Conservation (phyloP, 305 asterid species). For the Withania somnifera region DNA sequence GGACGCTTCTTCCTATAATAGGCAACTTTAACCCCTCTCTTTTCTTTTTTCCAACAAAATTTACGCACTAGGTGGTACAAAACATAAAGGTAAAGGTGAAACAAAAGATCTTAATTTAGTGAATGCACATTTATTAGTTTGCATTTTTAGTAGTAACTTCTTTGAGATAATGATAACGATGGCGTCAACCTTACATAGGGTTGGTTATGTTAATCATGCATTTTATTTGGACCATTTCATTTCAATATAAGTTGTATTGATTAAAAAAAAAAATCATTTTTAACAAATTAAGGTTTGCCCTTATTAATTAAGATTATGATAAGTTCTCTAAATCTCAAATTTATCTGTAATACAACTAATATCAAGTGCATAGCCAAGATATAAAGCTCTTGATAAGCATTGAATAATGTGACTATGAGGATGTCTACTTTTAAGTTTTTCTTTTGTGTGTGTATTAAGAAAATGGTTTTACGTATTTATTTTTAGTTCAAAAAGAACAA, state of each 20-base stretch:
- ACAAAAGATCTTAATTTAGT: neutral
- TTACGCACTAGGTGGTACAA: neutral
- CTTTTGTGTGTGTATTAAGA: too few relatives aligned
- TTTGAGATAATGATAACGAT: neutral
- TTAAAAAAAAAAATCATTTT: neutral
- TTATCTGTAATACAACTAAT: neutral
- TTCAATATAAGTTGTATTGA: neutral
- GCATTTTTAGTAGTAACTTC: too few relatives aligned
- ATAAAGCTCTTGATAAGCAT: neutral
- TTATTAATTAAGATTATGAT: neutral
- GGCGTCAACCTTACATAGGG: neutral
- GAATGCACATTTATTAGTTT: neutral
- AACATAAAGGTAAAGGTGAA: neutral
- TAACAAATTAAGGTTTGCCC: neutral
- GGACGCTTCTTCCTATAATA: neutral
- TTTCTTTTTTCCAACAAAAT: neutral
- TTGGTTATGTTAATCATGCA: neutral
- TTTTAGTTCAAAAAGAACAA: too few relatives aligned
- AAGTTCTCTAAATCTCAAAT: neutral
- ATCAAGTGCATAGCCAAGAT: neutral
- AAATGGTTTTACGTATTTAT: too few relatives aligned
- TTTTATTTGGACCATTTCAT: neutral
- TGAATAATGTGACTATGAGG: neutral
- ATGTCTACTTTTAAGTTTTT: too few relatives aligned
- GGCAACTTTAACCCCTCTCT: neutral